Evolutionary conservation across 208 protist species (phyloP), one percentile per base, ranked within the genome.

Genomic region (Sergeia podlipaevii): DNA sequence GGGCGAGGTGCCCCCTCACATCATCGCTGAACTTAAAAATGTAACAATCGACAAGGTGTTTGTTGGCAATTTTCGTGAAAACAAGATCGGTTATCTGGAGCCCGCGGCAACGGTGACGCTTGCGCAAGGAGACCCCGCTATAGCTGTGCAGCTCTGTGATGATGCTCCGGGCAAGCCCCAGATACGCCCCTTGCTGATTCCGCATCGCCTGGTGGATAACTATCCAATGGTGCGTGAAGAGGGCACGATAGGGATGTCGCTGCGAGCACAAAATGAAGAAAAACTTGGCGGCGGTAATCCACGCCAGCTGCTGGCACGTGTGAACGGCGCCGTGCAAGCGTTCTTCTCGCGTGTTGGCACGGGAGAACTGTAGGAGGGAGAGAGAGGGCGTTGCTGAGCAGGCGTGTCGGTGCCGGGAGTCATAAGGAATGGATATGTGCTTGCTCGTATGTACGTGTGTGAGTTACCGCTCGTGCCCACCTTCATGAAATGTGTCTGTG

Each of bases 51-150:
- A 83, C 28, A 53, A 65, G 2, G 70, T 85, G 8, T 78, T 82
- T 45, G 7, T 71, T 11, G 33, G 11, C 10, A 62, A 29, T 46
- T 37, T 87, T 28, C 55, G 69, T 13, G 46, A 34, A 0, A 69
- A 73, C 11, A 44, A 42, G 28, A 44, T 86, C 21, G 51, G 37
- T 11, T 87, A 80, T 57, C 26, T 80, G 0, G 37, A 70, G 39
- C 74, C 80, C 24, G 43, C 34, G 3, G 54, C 74, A 29, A 89
- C 80, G 15, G 38, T 89, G n/a, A 71, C 75, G n/a, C 38, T 92
- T 26, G 62, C 62, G 21, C 67, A 84, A 52, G 80, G 85, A 27
- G 77, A 89, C 51, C 63, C 69, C 5, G 60, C 59, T 4, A 56
- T 72, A 10, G 51, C 61, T 18, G 36, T 53, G 18, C 34, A 69